These are phyloP conservation scores for Acacia acuminata DNA, from an alignment of 306 rosid species.

Conservation along the genomic window DNA sequence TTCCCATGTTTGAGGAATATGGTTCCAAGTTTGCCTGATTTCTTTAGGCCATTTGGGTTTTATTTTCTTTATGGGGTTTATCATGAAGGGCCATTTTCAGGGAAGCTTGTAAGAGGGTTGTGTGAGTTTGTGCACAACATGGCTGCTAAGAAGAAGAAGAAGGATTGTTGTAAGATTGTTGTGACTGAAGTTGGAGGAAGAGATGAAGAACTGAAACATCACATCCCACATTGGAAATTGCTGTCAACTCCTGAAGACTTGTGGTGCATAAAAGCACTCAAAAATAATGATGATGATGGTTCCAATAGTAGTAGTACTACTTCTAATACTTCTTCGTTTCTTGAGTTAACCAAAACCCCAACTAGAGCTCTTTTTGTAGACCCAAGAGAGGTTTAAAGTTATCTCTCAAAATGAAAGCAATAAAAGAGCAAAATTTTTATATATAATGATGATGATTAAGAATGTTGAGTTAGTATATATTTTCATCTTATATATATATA, in stretches of 20 bases:
- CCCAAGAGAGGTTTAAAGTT: slow-evolving; percentile 68
- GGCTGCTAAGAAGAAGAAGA: slow-evolving; percentile 38
- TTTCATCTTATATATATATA: background rate
- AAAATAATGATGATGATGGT: background rate
- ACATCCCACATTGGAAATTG: slow-evolving; percentile 69
- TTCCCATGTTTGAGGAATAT: slow-evolving; percentile 54
- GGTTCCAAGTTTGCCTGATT: slow-evolving; percentile 52
- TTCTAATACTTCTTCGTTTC: background rate
- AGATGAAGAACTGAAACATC: slow-evolving; percentile 36
- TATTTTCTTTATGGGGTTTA: slow-evolving; percentile 64
- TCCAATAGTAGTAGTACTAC: background rate
- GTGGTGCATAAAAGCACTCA: slow-evolving; percentile 82
- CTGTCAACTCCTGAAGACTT: slow-evolving; percentile 63
- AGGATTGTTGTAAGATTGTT: slow-evolving; percentile 47
- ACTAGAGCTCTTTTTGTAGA: slow-evolving; percentile 76
- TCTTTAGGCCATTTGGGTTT: slow-evolving; percentile 61
- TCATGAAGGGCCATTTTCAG: slow-evolving; percentile 54
- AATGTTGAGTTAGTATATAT: background rate
- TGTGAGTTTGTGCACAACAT: slow-evolving; percentile 61
- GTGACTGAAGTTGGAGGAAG: slow-evolving; percentile 64
- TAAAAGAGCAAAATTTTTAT: background rate
- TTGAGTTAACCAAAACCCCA: slow-evolving; percentile 47
- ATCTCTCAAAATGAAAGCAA: background rate
- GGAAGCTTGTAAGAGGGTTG: slow-evolving; percentile 50
- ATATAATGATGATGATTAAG: background rate